These are phyloP conservation scores for Exophiala sp. DNA, from an alignment of 2,329 filamentous ascomycete genomes.

Conservation along the genomic window DNA sequence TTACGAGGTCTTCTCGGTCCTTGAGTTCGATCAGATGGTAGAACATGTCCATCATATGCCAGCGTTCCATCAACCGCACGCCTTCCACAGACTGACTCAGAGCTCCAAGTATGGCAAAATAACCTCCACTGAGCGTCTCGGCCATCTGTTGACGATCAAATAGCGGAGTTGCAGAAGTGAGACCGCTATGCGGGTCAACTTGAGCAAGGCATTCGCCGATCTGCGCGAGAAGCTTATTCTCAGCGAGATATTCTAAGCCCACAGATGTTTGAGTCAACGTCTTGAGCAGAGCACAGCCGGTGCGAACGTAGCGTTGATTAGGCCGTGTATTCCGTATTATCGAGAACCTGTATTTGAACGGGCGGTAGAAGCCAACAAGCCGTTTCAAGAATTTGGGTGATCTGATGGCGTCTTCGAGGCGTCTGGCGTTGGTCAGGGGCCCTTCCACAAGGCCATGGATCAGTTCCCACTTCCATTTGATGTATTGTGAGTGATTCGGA, in stretches of 20 bases:
- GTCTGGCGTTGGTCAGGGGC: slow-evolving; percentile 82
- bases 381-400: slow-evolving; percentile 96
- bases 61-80: slow-evolving; percentile 84
- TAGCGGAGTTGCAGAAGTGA: slow-evolving; percentile 72
- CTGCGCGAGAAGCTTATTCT: slow-evolving; percentile 90
- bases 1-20: slow-evolving; percentile 86
- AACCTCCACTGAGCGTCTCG: slow-evolving; percentile 85
- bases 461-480: slow-evolving; percentile 97
- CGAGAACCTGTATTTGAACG: slow-evolving; percentile 94
- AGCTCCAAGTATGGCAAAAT: slow-evolving; percentile 87
- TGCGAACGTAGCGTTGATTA: slow-evolving; percentile 89
- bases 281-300: slow-evolving; percentile 83
- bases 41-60: slow-evolving; percentile 99
- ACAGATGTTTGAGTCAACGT: slow-evolving; percentile 81
- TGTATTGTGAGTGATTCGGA: slow-evolving; percentile 80
- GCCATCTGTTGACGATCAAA: slow-evolving; percentile 81
- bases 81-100: slow-evolving; percentile 80
- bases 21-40: slow-evolving; percentile 95
- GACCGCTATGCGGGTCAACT: slow-evolving; percentile 73
- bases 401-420: slow-evolving; percentile 89
- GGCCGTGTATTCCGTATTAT: slow-evolving; percentile 85
- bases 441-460: slow-evolving; percentile 90
- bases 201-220: slow-evolving; percentile 95
- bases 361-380: slow-evolving; percentile 88
- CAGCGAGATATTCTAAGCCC: slow-evolving; percentile 77